Evolutionary conservation across 768 basidiomycete species (phyloP), one percentile per base, ranked within the genome.

Genomic region (Tephrocybe sp.): DNA sequence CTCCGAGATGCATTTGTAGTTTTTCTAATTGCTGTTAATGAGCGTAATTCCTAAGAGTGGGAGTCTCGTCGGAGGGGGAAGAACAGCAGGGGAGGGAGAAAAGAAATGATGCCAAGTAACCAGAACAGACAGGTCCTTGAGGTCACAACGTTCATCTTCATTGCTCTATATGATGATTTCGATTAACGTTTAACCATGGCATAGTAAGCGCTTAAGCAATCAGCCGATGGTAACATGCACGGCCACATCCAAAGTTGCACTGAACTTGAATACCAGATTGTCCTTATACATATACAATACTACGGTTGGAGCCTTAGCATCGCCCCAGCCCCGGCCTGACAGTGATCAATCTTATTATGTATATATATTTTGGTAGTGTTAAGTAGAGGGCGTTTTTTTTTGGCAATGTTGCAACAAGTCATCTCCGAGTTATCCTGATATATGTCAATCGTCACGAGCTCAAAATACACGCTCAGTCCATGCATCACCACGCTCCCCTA

Each of bases 1-100:
- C 47, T 31, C 54, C 55, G 37, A 69, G 50, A 40, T 64, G 51
- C 32, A 61, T 62, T 41, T 60, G 64, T 64, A 51, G 52, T 53
- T n/a, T 44, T 46, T 51, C 52, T 46, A 44, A 34, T 37, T 18
- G 51, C 35, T 28, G 44, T 49, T 50, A 56, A 53, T 8, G 55
- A 56, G 48, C 8, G 55, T 56, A 48, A 26, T 50, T 53, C 47
- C 44, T 53, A 56, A 42, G 55, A 56, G 38, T 13, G 51, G 47
- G 24, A 21, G 55, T 39, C 35, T 44, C 32, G 38, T 48, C 27
- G 28, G 32, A 51, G 28, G 21, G n/a, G 15, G 34, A 37, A 18
- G 4, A 13, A 42, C 12, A 24, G 47, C 30, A 35, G 22, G 16
- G 16, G 27, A 22, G 44, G 30, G 38, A 32, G 27, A 22, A 46